A percentile compares a stretch with the other conserved stretches of the same genome.
These are phyloP conservation scores for Podila clonocystis DNA, from an alignment of 192 early-diverging fungal species.

Conservation along the genomic window DNA sequence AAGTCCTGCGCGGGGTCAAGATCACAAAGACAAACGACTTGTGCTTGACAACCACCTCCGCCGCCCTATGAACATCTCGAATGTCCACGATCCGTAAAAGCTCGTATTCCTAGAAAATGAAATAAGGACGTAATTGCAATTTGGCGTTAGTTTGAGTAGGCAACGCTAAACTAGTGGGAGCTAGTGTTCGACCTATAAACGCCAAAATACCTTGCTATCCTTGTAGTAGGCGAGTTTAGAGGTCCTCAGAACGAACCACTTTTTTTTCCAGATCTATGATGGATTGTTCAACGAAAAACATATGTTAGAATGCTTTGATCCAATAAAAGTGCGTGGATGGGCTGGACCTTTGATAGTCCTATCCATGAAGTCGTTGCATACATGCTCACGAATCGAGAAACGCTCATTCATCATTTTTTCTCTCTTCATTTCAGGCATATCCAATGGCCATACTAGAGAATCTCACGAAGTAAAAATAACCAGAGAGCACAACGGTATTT, in stretches of 20 bases:
- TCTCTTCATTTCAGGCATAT: neutral
- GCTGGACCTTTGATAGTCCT: too few species aligned
- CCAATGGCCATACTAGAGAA: too few species aligned
- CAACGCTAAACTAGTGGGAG: neutral
- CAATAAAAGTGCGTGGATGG: too few species aligned
- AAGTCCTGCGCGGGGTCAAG: slow-evolving; percentile 76
- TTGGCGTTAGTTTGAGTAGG: neutral
- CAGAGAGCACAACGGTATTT: slow-evolving; percentile 1
- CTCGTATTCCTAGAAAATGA: slow-evolving; percentile 74
- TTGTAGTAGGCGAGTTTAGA: slow-evolving; percentile 86
- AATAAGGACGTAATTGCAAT: neutral
- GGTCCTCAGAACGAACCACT: slow-evolving; percentile 87
- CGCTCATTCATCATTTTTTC: neutral
- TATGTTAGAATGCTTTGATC: too few species aligned
- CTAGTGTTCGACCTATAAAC: neutral
- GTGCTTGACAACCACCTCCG: slow-evolving; percentile 75
- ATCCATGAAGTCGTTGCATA: too few species aligned
- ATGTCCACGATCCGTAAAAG: slow-evolving; percentile 78
- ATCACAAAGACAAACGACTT: slow-evolving; percentile 77
- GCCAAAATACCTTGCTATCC: slow-evolving; percentile 69
- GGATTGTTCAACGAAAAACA: neutral
- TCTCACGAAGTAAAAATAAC: slow-evolving; percentile 1
- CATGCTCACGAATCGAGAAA: too few species aligned
- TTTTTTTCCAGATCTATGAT: slow-evolving; percentile 82
- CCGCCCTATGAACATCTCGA: slow-evolving; percentile 74